These are phyloP conservation scores for Capsella bursapastoris DNA, from an alignment of 345 rosid species.

Conservation along the genomic window DNA sequence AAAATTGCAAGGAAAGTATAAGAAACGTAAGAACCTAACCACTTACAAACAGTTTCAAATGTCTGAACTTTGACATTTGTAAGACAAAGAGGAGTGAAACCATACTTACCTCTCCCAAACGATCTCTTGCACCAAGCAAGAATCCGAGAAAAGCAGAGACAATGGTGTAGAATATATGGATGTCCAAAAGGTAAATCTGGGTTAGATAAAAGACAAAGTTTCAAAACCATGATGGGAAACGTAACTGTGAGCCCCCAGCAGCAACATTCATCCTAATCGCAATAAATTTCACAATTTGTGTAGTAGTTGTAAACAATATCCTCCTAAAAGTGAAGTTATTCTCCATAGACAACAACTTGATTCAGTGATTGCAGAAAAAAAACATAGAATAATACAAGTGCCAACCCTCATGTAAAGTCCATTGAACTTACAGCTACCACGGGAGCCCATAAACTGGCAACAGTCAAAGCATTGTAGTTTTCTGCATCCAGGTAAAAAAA, in stretches of 20 bases:
- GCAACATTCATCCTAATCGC: slow-evolving; percentile 24
- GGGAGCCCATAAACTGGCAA: slow-evolving; percentile 92
- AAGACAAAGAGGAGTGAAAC: slow-evolving; percentile 13
- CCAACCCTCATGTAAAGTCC: slow-evolving; percentile 34
- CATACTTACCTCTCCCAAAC: slow-evolving; percentile 85
- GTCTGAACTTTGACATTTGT: slow-evolving; percentile 17
- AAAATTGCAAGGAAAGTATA: slow-evolving; percentile 28
- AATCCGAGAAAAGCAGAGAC: slow-evolving; percentile 91
- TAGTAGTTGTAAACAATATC: slow-evolving; percentile 17
- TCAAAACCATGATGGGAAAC: slow-evolving; percentile 30
- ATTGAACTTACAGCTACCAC: slow-evolving; percentile 80
- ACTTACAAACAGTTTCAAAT: slow-evolving; percentile 19
- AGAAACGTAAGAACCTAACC: slow-evolving; percentile 30
- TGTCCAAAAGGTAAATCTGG: slow-evolving; percentile 94
- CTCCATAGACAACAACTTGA: slow-evolving; percentile 18
- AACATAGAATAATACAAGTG: slow-evolving; percentile 18
- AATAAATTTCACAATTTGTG: slow-evolving; percentile 33
- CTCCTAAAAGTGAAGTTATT: slow-evolving; percentile 12
- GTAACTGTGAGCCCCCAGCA: slow-evolving; percentile 17
- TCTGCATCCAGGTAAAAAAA: slow-evolving; percentile 63
- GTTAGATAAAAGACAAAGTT: slow-evolving; percentile 25
- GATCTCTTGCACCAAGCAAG: slow-evolving; percentile 97
- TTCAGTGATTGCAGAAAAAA: slow-evolving; percentile 29
- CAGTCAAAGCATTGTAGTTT: slow-evolving; percentile 86
- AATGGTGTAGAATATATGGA: slow-evolving; percentile 77